Evolutionary conservation across 768 basidiomycete genomes (phyloP), one percentile per base, ranked within the genome.

Genomic region (Phanerodontia chrysosporium): DNA sequence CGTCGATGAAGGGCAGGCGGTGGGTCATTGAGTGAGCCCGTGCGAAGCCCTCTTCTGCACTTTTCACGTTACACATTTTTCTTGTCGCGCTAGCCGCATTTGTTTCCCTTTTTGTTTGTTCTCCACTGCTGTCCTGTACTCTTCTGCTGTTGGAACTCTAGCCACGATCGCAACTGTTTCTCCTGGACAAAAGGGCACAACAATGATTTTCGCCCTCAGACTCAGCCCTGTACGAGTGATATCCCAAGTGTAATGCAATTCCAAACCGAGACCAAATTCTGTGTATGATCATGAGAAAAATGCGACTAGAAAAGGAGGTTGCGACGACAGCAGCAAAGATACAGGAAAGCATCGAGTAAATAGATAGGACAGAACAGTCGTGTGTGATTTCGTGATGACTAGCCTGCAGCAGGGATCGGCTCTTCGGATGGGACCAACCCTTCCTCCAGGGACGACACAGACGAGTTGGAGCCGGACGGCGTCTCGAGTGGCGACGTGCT

Each of bases 11-110:
- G 54, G 60, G 42, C 56, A 65, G 59, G 64, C 79, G 83, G 54
- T 84, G 82, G 83, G 74, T 82, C 59, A 83, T 85, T 25, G 64
- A 64, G 54, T 60, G 44, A 44, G 16, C 29, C 21, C 25, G 16
- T 18, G 25, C 13, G 35, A 14, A 25, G 14, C 28, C 24, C 24
- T 27, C 48, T 48, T 2, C 18, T 46, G 32, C 45, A 22, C 44
- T 32, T 29, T 30, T 39, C 28, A 25, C 24, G 16, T 14, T 49
- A 6, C 21, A 28, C 21, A 29, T 46, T 13, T 36, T 51, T 24
- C 25, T 30, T 36, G 25, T 45, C 62, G 32, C 32, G 32, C 32
- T 6, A 35, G 32, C 13, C 32, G 32, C 32, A n/a, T n/a, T n/a
- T n/a, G 63, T n/a, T 46, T 25, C 24, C 27, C 35, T 42, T 24